A percentile compares a stretch with the other conserved stretches of the same genome.
Conservation (phyloP, 306 rosid genomes). For the Betula pendula region DNA sequence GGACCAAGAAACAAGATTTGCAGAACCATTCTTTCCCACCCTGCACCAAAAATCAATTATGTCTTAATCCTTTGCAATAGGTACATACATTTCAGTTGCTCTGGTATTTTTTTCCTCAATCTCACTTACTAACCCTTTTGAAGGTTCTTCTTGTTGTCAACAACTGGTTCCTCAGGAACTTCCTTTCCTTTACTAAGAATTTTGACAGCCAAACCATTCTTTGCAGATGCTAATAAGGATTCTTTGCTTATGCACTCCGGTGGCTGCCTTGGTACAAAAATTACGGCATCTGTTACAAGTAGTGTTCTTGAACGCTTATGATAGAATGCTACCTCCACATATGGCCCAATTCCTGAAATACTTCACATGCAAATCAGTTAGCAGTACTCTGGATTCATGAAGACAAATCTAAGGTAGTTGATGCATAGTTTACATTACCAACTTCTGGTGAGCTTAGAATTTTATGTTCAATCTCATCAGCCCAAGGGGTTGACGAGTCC, state of each 20-base stretch:
- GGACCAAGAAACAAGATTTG: constrained; percentile 98
- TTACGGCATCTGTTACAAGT: constrained; percentile 89
- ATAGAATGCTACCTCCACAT: constrained; percentile 94
- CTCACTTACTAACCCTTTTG: constrained; percentile 63
- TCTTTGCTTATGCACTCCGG: constrained; percentile 89
- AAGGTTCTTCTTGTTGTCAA: constrained; percentile 68
- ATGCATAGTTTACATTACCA: constrained; percentile 50
- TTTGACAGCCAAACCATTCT: constrained; percentile 91
- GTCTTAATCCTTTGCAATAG: constrained; percentile 1
- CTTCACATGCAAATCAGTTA: constrained; percentile 37
- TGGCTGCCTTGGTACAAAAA: constrained; percentile 87
- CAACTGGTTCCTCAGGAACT: constrained; percentile 76
- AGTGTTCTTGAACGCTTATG: constrained; percentile 86
- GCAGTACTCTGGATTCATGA: constrained; percentile 5
- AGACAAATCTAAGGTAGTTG: not conserved
- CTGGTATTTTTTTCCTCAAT: not conserved
- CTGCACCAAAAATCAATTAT: constrained; percentile 41
- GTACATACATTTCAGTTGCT: not conserved
- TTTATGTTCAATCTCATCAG: constrained; percentile 82
- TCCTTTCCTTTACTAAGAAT: constrained; percentile 83
- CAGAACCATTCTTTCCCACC: constrained; percentile 99
- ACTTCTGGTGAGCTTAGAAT: constrained; percentile 96
- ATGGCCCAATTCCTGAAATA: constrained; percentile 86
- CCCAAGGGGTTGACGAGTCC: constrained; percentile 78
- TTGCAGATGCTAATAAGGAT: constrained; percentile 84